Conservation (phyloP, 345 rosid genomes). For the Isatis tinctoria region DNA sequence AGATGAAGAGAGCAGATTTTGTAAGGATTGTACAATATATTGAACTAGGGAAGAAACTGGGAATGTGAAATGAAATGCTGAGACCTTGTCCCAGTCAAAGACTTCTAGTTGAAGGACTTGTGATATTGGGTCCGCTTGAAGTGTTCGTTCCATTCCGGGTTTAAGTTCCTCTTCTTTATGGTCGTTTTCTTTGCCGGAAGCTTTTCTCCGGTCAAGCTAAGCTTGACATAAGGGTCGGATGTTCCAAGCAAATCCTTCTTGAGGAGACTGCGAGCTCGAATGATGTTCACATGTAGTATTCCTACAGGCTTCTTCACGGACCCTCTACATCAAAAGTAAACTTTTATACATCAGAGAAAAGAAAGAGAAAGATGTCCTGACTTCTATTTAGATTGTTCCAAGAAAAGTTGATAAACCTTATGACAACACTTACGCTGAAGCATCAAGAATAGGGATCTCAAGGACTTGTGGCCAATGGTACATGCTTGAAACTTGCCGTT, state of each 20-base stretch:
- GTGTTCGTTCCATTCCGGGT: constrained; percentile 79
- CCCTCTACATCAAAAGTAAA: constrained; percentile 33
- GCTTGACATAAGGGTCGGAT: constrained; percentile 73
- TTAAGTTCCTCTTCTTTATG: constrained; percentile 63
- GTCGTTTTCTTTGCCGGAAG: constrained; percentile 69
- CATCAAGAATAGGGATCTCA: constrained; percentile 60
- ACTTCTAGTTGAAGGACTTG: constrained; percentile 69
- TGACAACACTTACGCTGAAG: constrained; percentile 44
- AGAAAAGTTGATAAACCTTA: neutral
- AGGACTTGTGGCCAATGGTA: constrained; percentile 71
- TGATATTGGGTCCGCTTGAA: constrained; percentile 61
- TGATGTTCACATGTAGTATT: constrained; percentile 60
- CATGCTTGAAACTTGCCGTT: constrained; percentile 51
- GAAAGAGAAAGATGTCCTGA: neutral
- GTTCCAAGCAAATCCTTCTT: constrained; percentile 66
- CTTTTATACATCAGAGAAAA: constrained; percentile 6
- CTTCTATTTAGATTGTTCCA: neutral
- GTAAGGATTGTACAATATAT: neutral
- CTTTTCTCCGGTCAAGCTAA: constrained; percentile 57
- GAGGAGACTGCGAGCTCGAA: constrained; percentile 55
- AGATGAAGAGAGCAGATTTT: neutral
- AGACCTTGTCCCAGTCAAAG: constrained; percentile 85
- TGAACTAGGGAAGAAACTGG: neutral
- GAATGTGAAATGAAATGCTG: neutral
- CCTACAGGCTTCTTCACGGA: constrained; percentile 75